phyloP scores from a whole-genome alignment of 2,329 filamentous ascomycete genomes.

The Thelonectria discophora region DNA sequence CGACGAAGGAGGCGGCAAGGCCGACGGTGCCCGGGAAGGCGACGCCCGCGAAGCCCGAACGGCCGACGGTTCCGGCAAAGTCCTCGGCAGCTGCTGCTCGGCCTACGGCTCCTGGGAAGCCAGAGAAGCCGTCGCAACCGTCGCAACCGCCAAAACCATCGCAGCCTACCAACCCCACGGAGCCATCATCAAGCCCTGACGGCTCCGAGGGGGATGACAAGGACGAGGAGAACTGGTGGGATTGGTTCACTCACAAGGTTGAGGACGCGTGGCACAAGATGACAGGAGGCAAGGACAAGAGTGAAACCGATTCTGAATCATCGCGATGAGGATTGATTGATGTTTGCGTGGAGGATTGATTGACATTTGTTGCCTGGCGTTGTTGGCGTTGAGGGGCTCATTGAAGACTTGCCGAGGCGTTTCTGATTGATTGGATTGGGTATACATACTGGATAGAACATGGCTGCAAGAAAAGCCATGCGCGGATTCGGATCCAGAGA shows the following conservation, averaged over 20 bases:
- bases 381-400: background rate
- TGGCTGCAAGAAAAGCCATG: background rate
- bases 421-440: background rate
- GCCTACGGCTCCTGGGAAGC: constrained; percentile 18
- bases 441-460: background rate
- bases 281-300: constrained; percentile 37
- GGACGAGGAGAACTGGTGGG: constrained; percentile 54
- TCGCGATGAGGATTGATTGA: background rate
- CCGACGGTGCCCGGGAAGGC: constrained; percentile 31
- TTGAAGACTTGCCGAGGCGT: background rate
- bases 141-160: constrained; percentile 33
- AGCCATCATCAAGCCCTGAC: constrained; percentile 26
- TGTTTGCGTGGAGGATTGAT: background rate
- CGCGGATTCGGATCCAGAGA: too few species aligned
- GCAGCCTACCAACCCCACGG: constrained; percentile 29
- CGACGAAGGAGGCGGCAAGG: constrained; percentile 29
- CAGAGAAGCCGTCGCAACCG: constrained; percentile 28
- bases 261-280: constrained; percentile 58
- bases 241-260: constrained; percentile 61
- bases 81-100: constrained; percentile 21
- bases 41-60: constrained; percentile 12
- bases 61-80: constrained; percentile 19
- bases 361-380: too few species aligned
- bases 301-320: constrained; percentile 2
- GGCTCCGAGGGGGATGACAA: constrained; percentile 38